These are phyloP conservation scores for Dovyalis caffra DNA, from an alignment of 345 rosid genomes.

Conservation along the genomic window DNA sequence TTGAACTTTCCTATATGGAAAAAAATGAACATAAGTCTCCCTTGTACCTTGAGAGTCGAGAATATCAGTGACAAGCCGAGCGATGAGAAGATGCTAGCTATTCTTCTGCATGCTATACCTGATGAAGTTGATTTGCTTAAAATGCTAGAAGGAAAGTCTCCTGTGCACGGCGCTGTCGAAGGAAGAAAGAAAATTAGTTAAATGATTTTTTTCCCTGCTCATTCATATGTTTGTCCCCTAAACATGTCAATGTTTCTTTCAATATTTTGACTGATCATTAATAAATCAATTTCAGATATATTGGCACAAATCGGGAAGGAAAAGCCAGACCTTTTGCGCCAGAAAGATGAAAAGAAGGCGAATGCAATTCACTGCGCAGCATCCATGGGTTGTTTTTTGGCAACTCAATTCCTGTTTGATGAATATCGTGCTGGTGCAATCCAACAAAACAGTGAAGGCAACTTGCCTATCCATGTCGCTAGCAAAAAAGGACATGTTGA, in stretches of 20 bases:
- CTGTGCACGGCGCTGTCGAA: neutral
- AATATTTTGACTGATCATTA: neutral
- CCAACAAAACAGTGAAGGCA: neutral
- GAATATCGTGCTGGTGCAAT: neutral
- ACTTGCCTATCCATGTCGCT: constrained; percentile 1
- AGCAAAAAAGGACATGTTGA: neutral
- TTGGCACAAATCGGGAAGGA: neutral
- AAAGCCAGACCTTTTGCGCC: neutral
- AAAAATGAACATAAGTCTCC: neutral
- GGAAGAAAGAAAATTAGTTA: neutral
- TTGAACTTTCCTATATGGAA: neutral
- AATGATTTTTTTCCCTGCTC: no score
- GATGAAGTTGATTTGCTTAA: no score
- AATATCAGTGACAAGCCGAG: neutral
- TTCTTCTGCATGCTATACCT: neutral
- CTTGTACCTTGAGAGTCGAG: neutral
- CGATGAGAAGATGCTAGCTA: neutral
- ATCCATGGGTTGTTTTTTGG: neutral
- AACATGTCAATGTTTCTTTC: neutral
- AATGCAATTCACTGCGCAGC: constrained; percentile 3
- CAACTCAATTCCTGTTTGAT: neutral
- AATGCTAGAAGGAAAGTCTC: neutral
- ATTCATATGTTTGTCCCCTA: neutral
- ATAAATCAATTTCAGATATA: neutral
- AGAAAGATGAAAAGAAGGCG: neutral